Evolutionary conservation across 1,139 yeast species (phyloP).

Genomic region (Taiozyma sp.): DNA sequence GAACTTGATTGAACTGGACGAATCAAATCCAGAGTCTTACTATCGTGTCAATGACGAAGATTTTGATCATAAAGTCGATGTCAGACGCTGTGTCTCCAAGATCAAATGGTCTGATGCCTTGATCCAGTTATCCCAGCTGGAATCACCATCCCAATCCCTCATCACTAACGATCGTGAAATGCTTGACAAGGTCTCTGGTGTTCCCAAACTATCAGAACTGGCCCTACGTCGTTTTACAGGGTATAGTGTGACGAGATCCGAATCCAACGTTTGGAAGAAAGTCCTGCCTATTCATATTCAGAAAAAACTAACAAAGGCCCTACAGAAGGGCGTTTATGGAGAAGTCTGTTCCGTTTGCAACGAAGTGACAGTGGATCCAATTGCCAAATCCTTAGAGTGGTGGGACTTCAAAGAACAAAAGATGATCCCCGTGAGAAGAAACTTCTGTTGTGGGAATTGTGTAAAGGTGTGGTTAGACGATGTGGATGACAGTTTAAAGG

Average conservation of each 20-base stretch:
- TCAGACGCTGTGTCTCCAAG: slow-evolving; percentile 19
- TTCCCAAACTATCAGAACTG: slow-evolving; percentile 40
- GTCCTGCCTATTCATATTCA: slow-evolving; percentile 34
- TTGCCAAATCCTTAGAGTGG: slow-evolving; percentile 57
- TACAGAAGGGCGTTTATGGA: slow-evolving; percentile 40
- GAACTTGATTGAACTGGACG: slow-evolving; percentile 24
- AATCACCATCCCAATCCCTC: not conserved
- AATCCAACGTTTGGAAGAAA: slow-evolving; percentile 40
- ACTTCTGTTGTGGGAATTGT: slow-evolving; percentile 44
- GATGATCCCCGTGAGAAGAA: slow-evolving; percentile 39
- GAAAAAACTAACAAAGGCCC: slow-evolving; percentile 37
- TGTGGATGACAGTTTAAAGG: slow-evolving; percentile 10
- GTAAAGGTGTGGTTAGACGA: slow-evolving; percentile 28
- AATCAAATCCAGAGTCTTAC: slow-evolving; percentile 13
- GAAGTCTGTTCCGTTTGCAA: slow-evolving; percentile 49
- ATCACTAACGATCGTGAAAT: slow-evolving; percentile 11
- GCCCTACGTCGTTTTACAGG: slow-evolving; percentile 40
- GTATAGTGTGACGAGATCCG: slow-evolving; percentile 42
- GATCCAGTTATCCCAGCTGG: slow-evolving; percentile 7
- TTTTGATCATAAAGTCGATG: slow-evolving; percentile 7
- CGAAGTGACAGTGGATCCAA: slow-evolving; percentile 39
- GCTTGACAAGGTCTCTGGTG: slow-evolving; percentile 12
- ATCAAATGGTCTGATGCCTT: slow-evolving; percentile 20
- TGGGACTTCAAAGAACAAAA: slow-evolving; percentile 47
- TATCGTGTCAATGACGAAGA: slow-evolving; percentile 12